phyloP scores from a whole-genome alignment of 2,329 filamentous ascomycete species.

The Helotiales sp. region DNA sequence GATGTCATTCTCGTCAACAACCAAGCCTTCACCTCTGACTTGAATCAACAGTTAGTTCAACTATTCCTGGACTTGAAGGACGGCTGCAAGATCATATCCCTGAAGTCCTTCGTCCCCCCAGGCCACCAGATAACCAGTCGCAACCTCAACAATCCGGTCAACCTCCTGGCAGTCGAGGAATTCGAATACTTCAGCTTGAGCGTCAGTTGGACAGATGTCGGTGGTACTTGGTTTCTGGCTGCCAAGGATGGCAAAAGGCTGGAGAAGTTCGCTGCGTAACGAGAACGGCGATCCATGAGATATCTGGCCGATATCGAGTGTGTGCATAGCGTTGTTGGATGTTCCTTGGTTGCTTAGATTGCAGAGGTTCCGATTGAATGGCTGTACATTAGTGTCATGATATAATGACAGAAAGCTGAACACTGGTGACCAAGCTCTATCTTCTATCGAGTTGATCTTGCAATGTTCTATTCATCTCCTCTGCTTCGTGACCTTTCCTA shows the following conservation, averaged over 20 bases:
- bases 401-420: not conserved
- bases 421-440: constrained; percentile 2
- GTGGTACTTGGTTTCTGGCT: constrained; percentile 86
- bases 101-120: constrained; percentile 87
- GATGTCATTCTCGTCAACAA: constrained; percentile 99
- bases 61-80: constrained; percentile 93
- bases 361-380: not conserved
- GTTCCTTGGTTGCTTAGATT: not conserved
- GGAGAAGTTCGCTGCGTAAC: not conserved
- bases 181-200: constrained; percentile 64
- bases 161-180: constrained; percentile 75
- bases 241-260: constrained; percentile 51
- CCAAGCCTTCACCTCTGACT: constrained; percentile 85
- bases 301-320: too few relatives aligned
- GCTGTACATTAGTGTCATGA: not conserved
- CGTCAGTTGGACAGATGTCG: constrained; percentile 89
- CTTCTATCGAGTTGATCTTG: constrained; percentile 23
- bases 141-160: constrained; percentile 78
- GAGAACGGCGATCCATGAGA: not conserved
- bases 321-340: not conserved
- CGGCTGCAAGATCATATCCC: constrained; percentile 84
- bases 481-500: constrained; percentile 80
- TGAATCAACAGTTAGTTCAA: constrained; percentile 82
- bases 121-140: constrained; percentile 72
- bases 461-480: constrained; percentile 72